Conservation (phyloP, 225 moss, liverwort and hornwort species). For the Takakia lepidozioides region DNA sequence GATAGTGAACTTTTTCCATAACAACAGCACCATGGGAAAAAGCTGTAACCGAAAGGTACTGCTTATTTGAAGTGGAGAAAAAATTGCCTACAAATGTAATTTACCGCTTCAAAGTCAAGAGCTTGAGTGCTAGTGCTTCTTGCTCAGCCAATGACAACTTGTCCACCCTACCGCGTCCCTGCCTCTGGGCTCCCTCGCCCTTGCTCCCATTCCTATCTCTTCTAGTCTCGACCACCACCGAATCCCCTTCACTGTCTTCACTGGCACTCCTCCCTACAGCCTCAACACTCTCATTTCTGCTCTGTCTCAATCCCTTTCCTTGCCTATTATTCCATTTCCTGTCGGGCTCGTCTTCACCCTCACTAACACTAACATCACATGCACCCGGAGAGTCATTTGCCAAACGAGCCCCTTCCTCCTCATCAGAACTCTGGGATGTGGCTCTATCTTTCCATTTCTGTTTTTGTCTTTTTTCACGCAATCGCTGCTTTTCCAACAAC, state of each 20-base stretch:
- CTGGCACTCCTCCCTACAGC: slow-evolving; percentile 6
- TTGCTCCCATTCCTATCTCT: slow-evolving; percentile 5
- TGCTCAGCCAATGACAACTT: slow-evolving; percentile 71
- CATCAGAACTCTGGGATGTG: slow-evolving; percentile 39
- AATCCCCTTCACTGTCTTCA: slow-evolving; percentile 15
- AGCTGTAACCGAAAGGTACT: too few relatives aligned
- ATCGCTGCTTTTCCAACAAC: slow-evolving; percentile 67
- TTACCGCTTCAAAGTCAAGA: slow-evolving; percentile 48
- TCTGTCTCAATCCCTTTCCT: neutral
- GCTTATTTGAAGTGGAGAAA: too few relatives aligned
- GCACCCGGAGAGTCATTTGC: slow-evolving; percentile 3
- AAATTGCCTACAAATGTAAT: too few relatives aligned
- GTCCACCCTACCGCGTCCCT: slow-evolving; percentile 24
- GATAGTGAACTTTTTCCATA: too few relatives aligned
- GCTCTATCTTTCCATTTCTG: slow-evolving; percentile 53
- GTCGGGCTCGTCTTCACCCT: slow-evolving; percentile 30
- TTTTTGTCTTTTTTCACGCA: slow-evolving; percentile 73
- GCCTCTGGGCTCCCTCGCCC: slow-evolving; percentile 8
- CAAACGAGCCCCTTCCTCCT: slow-evolving; percentile 30
- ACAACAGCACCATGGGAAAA: too few relatives aligned
- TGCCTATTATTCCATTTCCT: too few relatives aligned
- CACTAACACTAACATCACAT: slow-evolving; percentile 23
- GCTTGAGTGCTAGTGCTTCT: slow-evolving; percentile 79
- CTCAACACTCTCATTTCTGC: slow-evolving; percentile 8
- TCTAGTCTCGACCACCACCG: slow-evolving; percentile 13